Evolutionary conservation across 768 basidiomycete genomes (phyloP), one percentile per base, ranked within the genome.

Genomic region (Boletus sp.): DNA sequence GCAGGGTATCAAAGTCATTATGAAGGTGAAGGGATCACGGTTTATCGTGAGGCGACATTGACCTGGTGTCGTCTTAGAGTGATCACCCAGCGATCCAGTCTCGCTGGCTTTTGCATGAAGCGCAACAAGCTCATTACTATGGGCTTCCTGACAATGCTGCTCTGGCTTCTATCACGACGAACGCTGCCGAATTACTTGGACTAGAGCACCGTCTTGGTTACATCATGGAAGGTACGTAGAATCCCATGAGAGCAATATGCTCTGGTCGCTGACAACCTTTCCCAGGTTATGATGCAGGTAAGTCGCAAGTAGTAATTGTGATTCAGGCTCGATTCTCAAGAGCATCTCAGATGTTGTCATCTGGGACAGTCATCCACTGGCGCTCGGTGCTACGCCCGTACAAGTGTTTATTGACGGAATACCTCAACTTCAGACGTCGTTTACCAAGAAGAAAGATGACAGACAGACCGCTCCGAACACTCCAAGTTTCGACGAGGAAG

Each of bases 371-470:
- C 90, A 93, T 67, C 93, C 91, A 0, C 77, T 95, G 25, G 64
- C 80, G 0, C 75, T 93, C 4, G 91, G 90, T 21, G 86, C 91
- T 0, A 92, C 90, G 1, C 92, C 93, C 0, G 69, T 74, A 4
- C 90, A 93, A 62, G 90, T 92, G 0, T 91, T 80, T 68, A 85
- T 93, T 51, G 93, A 95, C 59, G 92, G 92, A 11, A 87, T 93
- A 52, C 67, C 83, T 0, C 93, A 94, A 67, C 64, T 77, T 17
- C 48, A 62, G 5, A 25, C 64, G 3, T 73, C 83, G 0, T 55
- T 68, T 1, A 48, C 73, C 2, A 49, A 56, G 6, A 89, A 89
- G 64, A 77, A 81, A 0, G 54, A 60, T 0, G 61, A 66, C 1
- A 75, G 80, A 46, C 88, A 90, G 59, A 47, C 69, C 14, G 70